A percentile compares a stretch with the other conserved stretches of the same genome.
Conservation (phyloP, 371 early-diverging fungal species). For the Sporodiniella umbellata region DNA sequence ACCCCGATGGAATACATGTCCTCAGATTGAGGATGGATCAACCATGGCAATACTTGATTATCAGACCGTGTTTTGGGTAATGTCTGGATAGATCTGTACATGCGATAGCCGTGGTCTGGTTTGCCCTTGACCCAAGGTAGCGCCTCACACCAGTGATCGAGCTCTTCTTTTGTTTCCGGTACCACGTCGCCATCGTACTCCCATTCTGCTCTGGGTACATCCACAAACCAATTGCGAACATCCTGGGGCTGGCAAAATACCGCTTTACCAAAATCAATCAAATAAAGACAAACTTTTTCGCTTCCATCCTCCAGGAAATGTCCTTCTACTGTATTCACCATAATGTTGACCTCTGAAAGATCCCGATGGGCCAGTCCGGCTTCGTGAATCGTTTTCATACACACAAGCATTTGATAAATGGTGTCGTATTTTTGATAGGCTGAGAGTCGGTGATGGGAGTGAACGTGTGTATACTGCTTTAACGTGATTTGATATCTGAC, state of each 20-base stretch:
- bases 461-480: constrained; percentile 58
- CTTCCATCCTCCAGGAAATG: constrained; percentile 48
- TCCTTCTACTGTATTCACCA: constrained; percentile 55
- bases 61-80: constrained; percentile 57
- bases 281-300: constrained; percentile 45
- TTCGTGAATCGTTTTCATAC: constrained; percentile 56
- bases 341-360: constrained; percentile 66
- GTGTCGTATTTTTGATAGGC: constrained; percentile 60
- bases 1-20: constrained; percentile 66
- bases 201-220: constrained; percentile 34
- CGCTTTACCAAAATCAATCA: constrained; percentile 70
- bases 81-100: constrained; percentile 63
- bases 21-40: constrained; percentile 61
- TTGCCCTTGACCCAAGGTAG: constrained; percentile 58
- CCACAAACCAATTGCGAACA: constrained; percentile 58
- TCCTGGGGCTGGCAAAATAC: constrained; percentile 54
- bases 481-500: constrained; percentile 50
- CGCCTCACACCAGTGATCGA: constrained; percentile 45
- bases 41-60: constrained; percentile 42
- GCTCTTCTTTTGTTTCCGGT: constrained; percentile 44
- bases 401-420: constrained; percentile 59
- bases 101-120: constrained; percentile 62
- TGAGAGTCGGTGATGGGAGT: constrained; percentile 52
- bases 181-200: constrained; percentile 47
- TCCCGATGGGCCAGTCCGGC: constrained; percentile 67